A percentile compares a stretch with the other conserved stretches of the same genome.
phyloP scores from a whole-genome alignment of 2,329 filamentous ascomycete genomes.

The Cytospora schulzeri region DNA sequence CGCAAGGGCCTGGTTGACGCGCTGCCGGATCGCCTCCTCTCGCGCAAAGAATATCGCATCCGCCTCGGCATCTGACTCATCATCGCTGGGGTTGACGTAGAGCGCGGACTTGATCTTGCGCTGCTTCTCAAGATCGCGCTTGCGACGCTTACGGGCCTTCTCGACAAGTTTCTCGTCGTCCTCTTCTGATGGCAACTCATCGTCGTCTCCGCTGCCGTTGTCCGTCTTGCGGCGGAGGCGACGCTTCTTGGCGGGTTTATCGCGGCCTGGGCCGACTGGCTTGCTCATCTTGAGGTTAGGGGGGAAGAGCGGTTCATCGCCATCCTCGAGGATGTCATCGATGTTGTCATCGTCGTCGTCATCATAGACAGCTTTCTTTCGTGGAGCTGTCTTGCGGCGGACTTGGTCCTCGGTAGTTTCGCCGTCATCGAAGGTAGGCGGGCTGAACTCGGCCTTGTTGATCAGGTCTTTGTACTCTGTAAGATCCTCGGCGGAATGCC shows the following conservation, averaged over 20 bases:
- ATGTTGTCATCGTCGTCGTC: conserved; percentile 67
- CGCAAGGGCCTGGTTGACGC: conserved; percentile 44
- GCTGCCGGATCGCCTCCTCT: conserved; percentile 67
- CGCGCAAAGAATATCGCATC: conserved; percentile 72
- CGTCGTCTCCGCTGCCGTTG: conserved; percentile 45
- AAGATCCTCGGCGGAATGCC: conserved; percentile 65
- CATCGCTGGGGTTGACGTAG: conserved; percentile 82
- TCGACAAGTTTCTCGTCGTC: conserved; percentile 45
- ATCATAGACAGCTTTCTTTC: conserved; percentile 65
- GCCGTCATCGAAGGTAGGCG: conserved; percentile 75
- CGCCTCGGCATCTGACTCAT: conserved; percentile 81
- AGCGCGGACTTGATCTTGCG: conserved; percentile 81
- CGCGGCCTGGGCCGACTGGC: conserved; percentile 35
- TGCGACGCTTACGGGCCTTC: conserved; percentile 47
- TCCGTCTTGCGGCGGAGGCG: conserved; percentile 53
- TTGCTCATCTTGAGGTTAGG: conserved; percentile 47
- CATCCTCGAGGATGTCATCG: conserved; percentile 47
- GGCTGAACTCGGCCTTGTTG: conserved; percentile 75
- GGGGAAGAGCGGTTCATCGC: conserved; percentile 68
- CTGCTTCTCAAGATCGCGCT: conserved; percentile 75
- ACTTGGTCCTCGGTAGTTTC: conserved; percentile 75
- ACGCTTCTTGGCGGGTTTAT: conserved; percentile 62
- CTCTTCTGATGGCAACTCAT: conserved; percentile 55
- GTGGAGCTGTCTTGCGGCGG: conserved; percentile 65
- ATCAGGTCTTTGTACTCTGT: conserved; percentile 72